Conservation (phyloP, 495 filamentous ascomycete genomes). For the Aspergillus asperescens region DNA sequence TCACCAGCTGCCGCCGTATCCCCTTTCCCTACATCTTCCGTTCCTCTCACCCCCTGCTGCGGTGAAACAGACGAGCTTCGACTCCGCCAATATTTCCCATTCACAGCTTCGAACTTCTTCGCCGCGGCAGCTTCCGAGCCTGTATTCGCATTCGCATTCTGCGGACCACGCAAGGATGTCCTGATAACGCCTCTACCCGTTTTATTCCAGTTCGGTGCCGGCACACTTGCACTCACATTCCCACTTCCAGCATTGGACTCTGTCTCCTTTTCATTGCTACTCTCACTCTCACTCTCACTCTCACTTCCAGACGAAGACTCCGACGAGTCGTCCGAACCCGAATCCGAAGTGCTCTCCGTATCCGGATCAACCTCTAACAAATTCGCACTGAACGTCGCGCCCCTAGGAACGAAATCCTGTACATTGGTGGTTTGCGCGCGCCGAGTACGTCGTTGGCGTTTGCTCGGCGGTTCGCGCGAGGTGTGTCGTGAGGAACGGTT, state of each 20-base stretch:
- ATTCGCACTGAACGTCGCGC: slow-evolving; percentile 33
- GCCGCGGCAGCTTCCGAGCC: slow-evolving; percentile 10
- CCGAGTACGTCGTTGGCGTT: slow-evolving; percentile 28
- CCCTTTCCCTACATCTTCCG: background rate
- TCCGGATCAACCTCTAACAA: slow-evolving; percentile 34
- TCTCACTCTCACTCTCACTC: slow-evolving; percentile 5
- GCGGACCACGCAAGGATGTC: slow-evolving; percentile 30
- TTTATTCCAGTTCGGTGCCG: slow-evolving; percentile 41
- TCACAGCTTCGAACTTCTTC: slow-evolving; percentile 35
- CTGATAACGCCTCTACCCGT: slow-evolving; percentile 32
- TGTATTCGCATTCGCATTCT: slow-evolving; percentile 5
- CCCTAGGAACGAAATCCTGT: slow-evolving; percentile 37
- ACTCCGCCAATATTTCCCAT: slow-evolving; percentile 38
- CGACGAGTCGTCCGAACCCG: slow-evolving; percentile 11
- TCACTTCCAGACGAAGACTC: slow-evolving; percentile 9
- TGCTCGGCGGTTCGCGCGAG: slow-evolving; percentile 26
- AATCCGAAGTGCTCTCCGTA: slow-evolving; percentile 28
- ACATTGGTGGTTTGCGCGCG: slow-evolving; percentile 22
- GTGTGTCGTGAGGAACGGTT: slow-evolving; percentile 22
- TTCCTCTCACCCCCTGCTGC: slow-evolving; percentile 1
- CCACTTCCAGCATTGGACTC: background rate
- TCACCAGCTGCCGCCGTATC: slow-evolving; percentile 3
- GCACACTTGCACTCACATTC: slow-evolving; percentile 12
- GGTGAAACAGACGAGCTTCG: slow-evolving; percentile 35
- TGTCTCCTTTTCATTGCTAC: slow-evolving; percentile 8